Base-by-base conservation (phyloP, 2,329 filamentous ascomycete genomes). In the Stemphylium lycopersici region DNA sequence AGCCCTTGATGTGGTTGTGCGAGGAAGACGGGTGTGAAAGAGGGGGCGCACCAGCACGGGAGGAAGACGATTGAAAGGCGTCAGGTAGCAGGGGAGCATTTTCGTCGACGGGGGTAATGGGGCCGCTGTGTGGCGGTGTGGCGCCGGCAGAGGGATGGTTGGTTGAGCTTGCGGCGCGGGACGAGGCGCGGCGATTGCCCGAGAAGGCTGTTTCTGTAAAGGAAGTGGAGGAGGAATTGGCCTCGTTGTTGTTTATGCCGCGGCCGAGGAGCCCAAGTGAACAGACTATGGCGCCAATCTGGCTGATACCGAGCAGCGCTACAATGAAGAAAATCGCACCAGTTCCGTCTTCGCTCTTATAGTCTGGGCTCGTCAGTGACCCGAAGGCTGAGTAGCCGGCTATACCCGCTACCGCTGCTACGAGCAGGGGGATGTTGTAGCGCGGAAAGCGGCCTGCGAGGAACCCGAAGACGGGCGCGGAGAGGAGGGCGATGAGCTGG, bases 201-300 rank as follows among this genome's bases (percentile, higher is more conserved):
- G 26, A 29, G 8, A 29, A 29, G 2, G 26, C 3, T 10, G 26
- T 11, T 11, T 29, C 62, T 3, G 58, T 24, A 3, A 46, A 41
- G 12, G 55, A 43, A n/a, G 40, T 51, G 39, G n/a, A 41, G 49
- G 32, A 15, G 16, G 53, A 58, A 15, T 41, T 58, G 39, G 47
- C 0, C 56, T 77, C 77, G 52, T 78, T 78, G 63, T 75, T 75
- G 44, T 96, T 80, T 18, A 98, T 88, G 3, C 92, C 93, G 13
- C 87, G 86, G 33, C 91, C 91, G 2, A 99, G 83, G 0, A 95
- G 86, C 0, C 90, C 92, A n/a, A 99, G 83, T 61, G 91, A 96
- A 77, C 93, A 97, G 0, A 99, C 95, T 55, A 99, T 98, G 10
- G 92, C 90, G 2, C 93, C 95, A 58, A 99, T 98, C 76, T 99